These are phyloP conservation scores for Phytophthora crassamura DNA, from an alignment of 352 stramenopile species.

Conservation along the genomic window DNA sequence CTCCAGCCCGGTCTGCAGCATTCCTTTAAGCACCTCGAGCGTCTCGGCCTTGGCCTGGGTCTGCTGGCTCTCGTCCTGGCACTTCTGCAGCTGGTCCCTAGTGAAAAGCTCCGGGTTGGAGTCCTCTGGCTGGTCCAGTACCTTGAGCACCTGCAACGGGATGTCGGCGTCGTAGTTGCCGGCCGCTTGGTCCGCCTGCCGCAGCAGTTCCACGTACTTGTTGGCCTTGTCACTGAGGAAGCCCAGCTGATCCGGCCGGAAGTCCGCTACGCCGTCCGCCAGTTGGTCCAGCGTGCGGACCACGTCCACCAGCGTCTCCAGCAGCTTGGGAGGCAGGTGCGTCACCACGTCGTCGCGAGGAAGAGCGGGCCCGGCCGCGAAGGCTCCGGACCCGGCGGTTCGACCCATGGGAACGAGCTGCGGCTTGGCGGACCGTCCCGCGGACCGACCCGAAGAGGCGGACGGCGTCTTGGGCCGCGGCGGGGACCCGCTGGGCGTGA, in stretches of 20 bases:
- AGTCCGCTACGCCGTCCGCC: constrained; percentile 62
- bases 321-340: constrained; percentile 59
- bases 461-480: constrained; percentile 64
- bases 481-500: constrained; percentile 72
- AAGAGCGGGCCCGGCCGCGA: constrained; percentile 33
- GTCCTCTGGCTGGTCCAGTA: constrained; percentile 56
- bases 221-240: constrained; percentile 67
- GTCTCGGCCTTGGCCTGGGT: constrained; percentile 57
- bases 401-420: constrained; percentile 62
- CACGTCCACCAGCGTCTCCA: constrained; percentile 66
- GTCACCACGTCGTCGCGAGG: constrained; percentile 66
- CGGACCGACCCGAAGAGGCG: constrained; percentile 23
- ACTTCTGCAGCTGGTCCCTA: constrained; percentile 68
- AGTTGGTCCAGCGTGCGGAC: constrained; percentile 75
- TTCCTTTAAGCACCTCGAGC: constrained; percentile 57
- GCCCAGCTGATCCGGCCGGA: constrained; percentile 63
- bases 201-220: constrained; percentile 68
- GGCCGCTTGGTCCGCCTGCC: constrained; percentile 49
- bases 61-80: constrained; percentile 59
- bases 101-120: constrained; percentile 79
- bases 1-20: constrained; percentile 52
- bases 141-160: constrained; percentile 67
- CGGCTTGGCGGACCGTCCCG: constrained; percentile 44
- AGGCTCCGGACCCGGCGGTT: constrained; percentile 11
- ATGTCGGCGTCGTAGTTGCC: constrained; percentile 64